A percentile compares a stretch with the other conserved stretches of the same genome.
Conservation (phyloP, 2,329 filamentous ascomycete genomes). For the Leptographium flavum region DNA sequence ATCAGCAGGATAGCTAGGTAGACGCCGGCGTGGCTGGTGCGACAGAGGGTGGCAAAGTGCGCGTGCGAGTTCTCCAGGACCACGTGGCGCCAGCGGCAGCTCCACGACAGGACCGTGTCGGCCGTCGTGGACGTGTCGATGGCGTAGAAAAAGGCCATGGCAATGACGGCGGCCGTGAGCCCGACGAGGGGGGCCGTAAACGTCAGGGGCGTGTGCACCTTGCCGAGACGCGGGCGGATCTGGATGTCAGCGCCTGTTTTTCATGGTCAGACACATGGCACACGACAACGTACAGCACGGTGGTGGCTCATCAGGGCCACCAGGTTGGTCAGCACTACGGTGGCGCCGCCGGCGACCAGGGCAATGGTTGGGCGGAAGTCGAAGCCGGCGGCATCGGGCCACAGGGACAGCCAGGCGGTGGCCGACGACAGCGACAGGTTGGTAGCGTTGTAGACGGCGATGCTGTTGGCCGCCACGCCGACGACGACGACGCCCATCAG, state of each 20-base stretch:
- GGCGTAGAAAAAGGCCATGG: constrained; percentile 42
- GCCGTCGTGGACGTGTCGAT: constrained; percentile 35
- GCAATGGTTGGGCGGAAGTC: constrained; percentile 42
- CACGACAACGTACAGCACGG: constrained; percentile 26
- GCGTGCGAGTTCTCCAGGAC: constrained; percentile 36
- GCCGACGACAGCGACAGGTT: constrained; percentile 26
- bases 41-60: constrained; percentile 41
- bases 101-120: constrained; percentile 48
- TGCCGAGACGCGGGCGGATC: constrained; percentile 22
- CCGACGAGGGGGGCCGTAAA: constrained; percentile 26
- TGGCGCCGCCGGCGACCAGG: constrained; percentile 34
- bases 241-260: constrained; percentile 10
- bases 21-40: constrained; percentile 37
- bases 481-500: constrained; percentile 36
- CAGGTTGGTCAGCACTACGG: constrained; percentile 34
- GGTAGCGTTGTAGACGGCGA: constrained; percentile 41
- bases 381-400: constrained; percentile 36
- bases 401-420: constrained; percentile 31
- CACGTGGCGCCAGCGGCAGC: constrained; percentile 43
- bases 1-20: constrained; percentile 42
- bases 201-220: constrained; percentile 21
- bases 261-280: neutral
- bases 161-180: constrained; percentile 33
- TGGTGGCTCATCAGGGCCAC: constrained; percentile 35
- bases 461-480: constrained; percentile 37